Conservation (phyloP, 257 asterid species). For the Asclepias syriaca region DNA sequence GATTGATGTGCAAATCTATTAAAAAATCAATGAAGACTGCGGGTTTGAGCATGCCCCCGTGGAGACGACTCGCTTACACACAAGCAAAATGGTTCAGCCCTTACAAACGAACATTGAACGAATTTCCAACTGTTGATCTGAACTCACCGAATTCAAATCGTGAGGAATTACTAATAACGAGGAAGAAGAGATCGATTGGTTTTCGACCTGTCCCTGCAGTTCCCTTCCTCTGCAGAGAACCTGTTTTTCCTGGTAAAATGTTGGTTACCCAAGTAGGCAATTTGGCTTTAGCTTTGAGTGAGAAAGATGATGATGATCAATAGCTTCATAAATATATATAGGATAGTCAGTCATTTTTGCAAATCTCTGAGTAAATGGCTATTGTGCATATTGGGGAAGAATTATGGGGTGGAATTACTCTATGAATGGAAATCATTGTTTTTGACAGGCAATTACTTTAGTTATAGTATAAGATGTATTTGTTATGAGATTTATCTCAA, state of each 20-base stretch:
- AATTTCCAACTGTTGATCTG: slow-evolving; percentile 17
- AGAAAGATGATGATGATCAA: not conserved
- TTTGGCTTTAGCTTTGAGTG: slow-evolving; percentile 42
- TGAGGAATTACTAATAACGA: not conserved
- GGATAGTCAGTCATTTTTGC: too few relatives aligned
- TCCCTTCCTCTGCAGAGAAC: slow-evolving; percentile 30
- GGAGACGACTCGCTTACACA: slow-evolving; percentile 66
- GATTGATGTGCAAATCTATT: slow-evolving; percentile 53
- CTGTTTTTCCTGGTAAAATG: slow-evolving; percentile 17
- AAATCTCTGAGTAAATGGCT: too few relatives aligned
- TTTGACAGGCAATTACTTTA: too few relatives aligned
- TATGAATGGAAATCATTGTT: too few relatives aligned
- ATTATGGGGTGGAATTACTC: too few relatives aligned
- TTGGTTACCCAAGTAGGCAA: slow-evolving; percentile 38
- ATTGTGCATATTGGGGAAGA: too few relatives aligned
- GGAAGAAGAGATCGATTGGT: slow-evolving; percentile 38
- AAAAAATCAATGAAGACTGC: slow-evolving; percentile 52
- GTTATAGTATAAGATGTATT: too few relatives aligned
- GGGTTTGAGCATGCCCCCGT: slow-evolving; percentile 63
- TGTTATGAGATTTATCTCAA: too few relatives aligned
- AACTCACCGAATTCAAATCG: not conserved
- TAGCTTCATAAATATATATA: not conserved
- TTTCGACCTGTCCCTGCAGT: slow-evolving; percentile 27
- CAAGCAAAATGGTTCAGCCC: slow-evolving; percentile 67
- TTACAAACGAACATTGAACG: slow-evolving; percentile 53